These are phyloP conservation scores for Solanum aculeatissimum DNA, from an alignment of 305 asterid species.

Conservation along the genomic window DNA sequence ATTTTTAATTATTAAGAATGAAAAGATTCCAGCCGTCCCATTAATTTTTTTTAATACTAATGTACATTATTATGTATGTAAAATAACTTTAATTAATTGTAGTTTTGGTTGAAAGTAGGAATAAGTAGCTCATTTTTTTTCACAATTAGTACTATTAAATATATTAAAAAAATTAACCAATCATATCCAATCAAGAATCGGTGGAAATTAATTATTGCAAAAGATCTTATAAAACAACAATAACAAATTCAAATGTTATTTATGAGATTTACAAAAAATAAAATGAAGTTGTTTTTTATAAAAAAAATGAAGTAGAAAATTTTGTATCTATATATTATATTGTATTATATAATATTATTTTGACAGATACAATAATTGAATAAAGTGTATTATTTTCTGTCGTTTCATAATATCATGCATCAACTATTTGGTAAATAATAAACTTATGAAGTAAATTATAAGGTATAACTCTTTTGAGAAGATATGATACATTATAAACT, in stretches of 20 bases:
- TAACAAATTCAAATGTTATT: too few relatives aligned
- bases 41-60: not conserved
- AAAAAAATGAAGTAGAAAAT: not conserved
- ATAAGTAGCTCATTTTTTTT: not conserved
- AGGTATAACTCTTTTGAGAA: not conserved
- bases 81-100: not conserved
- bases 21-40: not conserved
- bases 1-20: accelerated
- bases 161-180: not conserved
- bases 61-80: not conserved
- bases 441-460: not conserved
- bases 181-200: not conserved
- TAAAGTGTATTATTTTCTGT: not conserved
- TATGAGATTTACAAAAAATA: too few relatives aligned
- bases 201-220: not conserved
- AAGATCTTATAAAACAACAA: not conserved
- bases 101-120: not conserved
- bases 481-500: not conserved
- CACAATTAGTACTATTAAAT: not conserved
- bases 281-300: too few relatives aligned
- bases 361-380: not conserved
- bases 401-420: not conserved
- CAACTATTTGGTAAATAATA: not conserved
- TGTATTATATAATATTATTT: not conserved
- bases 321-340: not conserved